phyloP scores from a whole-genome alignment of 768 basidiomycete species.

The Galerina sulciceps region DNA sequence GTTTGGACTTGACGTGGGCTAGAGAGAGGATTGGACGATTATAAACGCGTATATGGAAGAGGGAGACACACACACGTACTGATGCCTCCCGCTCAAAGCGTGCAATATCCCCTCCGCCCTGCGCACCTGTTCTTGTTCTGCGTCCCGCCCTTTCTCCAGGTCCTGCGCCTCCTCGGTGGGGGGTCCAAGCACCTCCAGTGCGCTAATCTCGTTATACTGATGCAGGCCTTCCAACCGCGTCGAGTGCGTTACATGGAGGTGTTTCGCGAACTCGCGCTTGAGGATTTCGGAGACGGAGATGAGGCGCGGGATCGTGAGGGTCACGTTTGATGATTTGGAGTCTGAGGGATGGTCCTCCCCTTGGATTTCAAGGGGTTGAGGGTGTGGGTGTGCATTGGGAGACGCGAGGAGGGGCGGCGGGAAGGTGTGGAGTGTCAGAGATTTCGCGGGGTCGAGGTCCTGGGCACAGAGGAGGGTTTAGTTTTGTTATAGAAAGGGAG shows the following conservation, averaged over 20 bases:
- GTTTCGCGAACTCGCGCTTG: slow-evolving; percentile 77
- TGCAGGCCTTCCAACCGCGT: slow-evolving; percentile 59
- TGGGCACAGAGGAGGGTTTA: background rate
- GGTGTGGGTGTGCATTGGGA: background rate
- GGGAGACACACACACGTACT: slow-evolving; percentile 57
- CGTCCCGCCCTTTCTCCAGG: too few species aligned
- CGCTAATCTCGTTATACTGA: slow-evolving; percentile 78
- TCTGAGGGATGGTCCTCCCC: too few species aligned
- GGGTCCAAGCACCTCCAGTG: slow-evolving; percentile 32
- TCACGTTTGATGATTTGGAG: slow-evolving; percentile 27
- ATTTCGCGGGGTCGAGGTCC: slow-evolving; percentile 51
- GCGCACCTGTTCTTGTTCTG: slow-evolving; percentile 31
- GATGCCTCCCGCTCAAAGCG: slow-evolving; percentile 61
- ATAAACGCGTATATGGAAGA: too few species aligned
- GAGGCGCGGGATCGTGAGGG: slow-evolving; percentile 59
- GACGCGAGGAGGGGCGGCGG: slow-evolving; percentile 40
- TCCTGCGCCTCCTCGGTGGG: background rate
- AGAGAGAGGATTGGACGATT: too few species aligned
- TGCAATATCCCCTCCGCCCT: slow-evolving; percentile 39
- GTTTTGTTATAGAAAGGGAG: background rate
- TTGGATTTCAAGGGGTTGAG: background rate
- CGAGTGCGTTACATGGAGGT: slow-evolving; percentile 45
- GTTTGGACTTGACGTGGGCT: slow-evolving; percentile 64
- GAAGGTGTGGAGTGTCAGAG: slow-evolving; percentile 65
- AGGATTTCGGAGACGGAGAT: slow-evolving; percentile 83